phyloP scores from a whole-genome alignment of 1,139 yeast species.

The Pichia sp. region DNA sequence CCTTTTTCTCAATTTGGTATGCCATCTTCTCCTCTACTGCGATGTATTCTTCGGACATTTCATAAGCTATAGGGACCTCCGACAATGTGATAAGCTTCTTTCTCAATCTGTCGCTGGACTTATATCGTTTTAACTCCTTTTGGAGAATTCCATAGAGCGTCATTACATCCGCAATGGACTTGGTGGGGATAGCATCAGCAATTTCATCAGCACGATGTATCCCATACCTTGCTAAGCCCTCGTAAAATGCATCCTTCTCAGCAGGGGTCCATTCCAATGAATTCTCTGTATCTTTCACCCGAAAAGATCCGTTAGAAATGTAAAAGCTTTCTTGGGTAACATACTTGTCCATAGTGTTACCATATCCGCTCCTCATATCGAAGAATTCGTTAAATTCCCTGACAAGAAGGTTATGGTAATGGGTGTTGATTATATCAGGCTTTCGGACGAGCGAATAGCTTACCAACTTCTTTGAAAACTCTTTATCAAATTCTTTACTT shows the following conservation, averaged over 20 bases:
- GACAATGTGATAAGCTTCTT: constrained; percentile 28
- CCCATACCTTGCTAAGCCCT: constrained; percentile 38
- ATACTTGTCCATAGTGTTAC: constrained; percentile 2
- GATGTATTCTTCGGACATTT: constrained; percentile 43
- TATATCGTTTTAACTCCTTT: constrained; percentile 24
- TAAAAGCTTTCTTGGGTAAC: constrained; percentile 15
- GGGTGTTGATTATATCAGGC: constrained; percentile 8
- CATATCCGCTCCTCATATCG: constrained; percentile 6
- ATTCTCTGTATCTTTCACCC: not conserved
- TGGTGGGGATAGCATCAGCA: constrained; percentile 30
- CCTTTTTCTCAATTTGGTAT: constrained; percentile 5
- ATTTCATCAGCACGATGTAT: constrained; percentile 42
- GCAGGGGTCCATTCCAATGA: constrained; percentile 32
- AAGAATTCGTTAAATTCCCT: constrained; percentile 17
- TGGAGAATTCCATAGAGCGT: constrained; percentile 38
- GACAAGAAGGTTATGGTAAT: constrained; percentile 16
- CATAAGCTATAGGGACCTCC: constrained; percentile 48
- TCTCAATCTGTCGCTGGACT: constrained; percentile 17
- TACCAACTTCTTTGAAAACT: not conserved
- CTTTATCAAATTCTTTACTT: not conserved
- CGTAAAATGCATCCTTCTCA: constrained; percentile 38
- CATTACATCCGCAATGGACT: constrained; percentile 39
- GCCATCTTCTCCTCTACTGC: constrained; percentile 37
- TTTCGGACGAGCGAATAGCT: not conserved
- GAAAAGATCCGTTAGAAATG: constrained; percentile 12